Conservation (phyloP, 75 land plant species). For the Pinus tabuliformis region DNA sequence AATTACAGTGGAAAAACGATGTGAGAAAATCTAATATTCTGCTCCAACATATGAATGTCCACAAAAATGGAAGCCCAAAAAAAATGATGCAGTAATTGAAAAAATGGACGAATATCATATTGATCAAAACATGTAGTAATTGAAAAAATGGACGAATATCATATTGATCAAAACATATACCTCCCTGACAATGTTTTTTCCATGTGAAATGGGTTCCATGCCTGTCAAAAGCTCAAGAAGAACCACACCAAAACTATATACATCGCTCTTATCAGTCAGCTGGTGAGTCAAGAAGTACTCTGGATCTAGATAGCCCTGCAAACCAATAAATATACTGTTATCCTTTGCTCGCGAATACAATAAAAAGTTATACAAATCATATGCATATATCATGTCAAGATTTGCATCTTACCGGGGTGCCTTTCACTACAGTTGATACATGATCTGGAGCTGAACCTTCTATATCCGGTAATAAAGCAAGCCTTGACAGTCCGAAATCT, state of each 20-base stretch:
- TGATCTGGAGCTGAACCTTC: constrained; percentile 55
- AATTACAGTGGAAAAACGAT: neutral
- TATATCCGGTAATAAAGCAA: constrained; percentile 68
- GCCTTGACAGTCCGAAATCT: constrained; percentile 68
- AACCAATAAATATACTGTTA: constrained; percentile 16
- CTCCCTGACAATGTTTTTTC: constrained; percentile 96
- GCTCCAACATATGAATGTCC: no score
- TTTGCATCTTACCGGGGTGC: constrained; percentile 75
- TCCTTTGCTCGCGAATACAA: neutral
- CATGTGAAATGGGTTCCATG: constrained; percentile 82
- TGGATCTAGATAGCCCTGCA: constrained; percentile 92
- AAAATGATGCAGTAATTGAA: neutral
- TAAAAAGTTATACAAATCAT: constrained; percentile 1
- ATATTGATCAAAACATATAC: constrained; percentile 22
- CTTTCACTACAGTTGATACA: constrained; percentile 86
- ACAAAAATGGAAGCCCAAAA: neutral
- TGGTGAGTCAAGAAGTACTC: constrained; percentile 85
- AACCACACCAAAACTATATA: constrained; percentile 95
- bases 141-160: neutral
- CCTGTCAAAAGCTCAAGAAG: constrained; percentile 87
- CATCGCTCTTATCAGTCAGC: constrained; percentile 96
- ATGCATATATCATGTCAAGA: neutral
- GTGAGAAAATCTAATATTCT: neutral
- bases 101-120: constrained; percentile 18
- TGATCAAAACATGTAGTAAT: constrained; percentile 15